Evolutionary conservation across 2,329 filamentous ascomycete genomes (phyloP).

Genomic region (Fusarium chlamydosporum): DNA sequence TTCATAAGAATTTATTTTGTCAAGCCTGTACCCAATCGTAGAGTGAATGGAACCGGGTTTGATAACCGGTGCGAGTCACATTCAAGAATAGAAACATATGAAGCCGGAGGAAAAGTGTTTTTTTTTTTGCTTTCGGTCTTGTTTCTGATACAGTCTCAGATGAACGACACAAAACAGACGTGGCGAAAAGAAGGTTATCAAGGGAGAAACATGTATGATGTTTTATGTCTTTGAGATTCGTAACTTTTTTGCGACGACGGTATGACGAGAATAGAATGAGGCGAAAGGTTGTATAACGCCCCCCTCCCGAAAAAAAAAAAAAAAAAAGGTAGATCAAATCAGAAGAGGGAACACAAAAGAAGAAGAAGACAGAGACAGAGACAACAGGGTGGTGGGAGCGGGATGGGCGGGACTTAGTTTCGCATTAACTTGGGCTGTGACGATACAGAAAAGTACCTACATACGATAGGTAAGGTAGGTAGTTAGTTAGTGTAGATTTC

Average conservation of each 20-base stretch:
- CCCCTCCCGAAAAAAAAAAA: too few relatives aligned
- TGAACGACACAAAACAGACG: constrained; percentile 4
- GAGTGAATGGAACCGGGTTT: constrained; percentile 32
- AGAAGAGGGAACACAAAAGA: constrained; percentile 4
- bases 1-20: constrained; percentile 5
- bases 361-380: constrained; percentile 7
- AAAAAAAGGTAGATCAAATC: background rate
- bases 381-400: constrained; percentile 17
- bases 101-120: constrained; percentile 3
- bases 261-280: constrained; percentile 27
- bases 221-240: constrained; percentile 17
- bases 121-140: background rate
- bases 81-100: constrained; percentile 1
- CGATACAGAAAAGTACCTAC: constrained; percentile 4
- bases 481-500: constrained; percentile 23
- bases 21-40: constrained; percentile 29
- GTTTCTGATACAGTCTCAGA: constrained; percentile 2
- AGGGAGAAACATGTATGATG: background rate
- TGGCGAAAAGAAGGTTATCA: constrained; percentile 29
- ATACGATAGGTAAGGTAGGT: too few relatives aligned
- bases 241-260: constrained; percentile 18
- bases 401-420: constrained; percentile 35
- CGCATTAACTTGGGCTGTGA: constrained; percentile 13
- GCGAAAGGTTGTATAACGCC: background rate
- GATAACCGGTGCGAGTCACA: constrained; percentile 37